Base-by-base conservation (phyloP, 2,329 filamentous ascomycete genomes). In the Fusarium avenaceum region DNA sequence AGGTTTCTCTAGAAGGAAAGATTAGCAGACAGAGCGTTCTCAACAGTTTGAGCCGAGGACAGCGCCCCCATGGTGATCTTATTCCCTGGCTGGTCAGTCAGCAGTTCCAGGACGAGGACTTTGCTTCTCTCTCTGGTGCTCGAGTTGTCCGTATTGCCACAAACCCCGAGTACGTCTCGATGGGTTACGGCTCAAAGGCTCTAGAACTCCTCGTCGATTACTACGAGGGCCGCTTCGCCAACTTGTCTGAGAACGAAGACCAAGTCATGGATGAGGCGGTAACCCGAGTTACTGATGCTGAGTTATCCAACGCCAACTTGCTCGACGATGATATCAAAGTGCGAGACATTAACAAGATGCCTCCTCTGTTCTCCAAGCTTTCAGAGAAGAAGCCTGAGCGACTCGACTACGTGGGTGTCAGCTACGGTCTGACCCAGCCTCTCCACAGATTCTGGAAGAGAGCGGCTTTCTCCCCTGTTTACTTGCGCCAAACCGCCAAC, bases 361-460 rank as follows among this genome's bases (percentile, higher is more conserved):
- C 96, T 28, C 94, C 96, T 1, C 85, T 99, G 4, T 98, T 99
- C 75, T 88, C 94, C 13, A 95, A 94, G 73, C 84, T 99, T 30
- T 89, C 91, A 1, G 94, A 99, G 80, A 89, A 92, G 68, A 90
- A 89, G 58, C 91, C 96, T 0, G 90, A 92, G 44, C 82, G 83
- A 7, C 88, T 99, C 8, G 96, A 99, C 80, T 99, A 98, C 75
- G 80, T 99, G 17, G 96, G 96, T 76, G 96, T 99, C 49, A 97
- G 93, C 75, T 99, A 97, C 77, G 96, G 96, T 53, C 84, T 99
- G 57, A 99, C 96, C 0, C 85, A 90, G 39, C 86, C 88, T 15
- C 88, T 99, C 15, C 96, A 97, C 82, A 96, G 93, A 76, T 99
- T 99, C 84, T 99, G 96, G 96, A 97, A 97, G 81, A 91, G 92